Percentiles rank a stretch among this genome's conserved stretches.
Conservation (phyloP, 805 yeast species). For the Saccharomycopsis fodiens region DNA sequence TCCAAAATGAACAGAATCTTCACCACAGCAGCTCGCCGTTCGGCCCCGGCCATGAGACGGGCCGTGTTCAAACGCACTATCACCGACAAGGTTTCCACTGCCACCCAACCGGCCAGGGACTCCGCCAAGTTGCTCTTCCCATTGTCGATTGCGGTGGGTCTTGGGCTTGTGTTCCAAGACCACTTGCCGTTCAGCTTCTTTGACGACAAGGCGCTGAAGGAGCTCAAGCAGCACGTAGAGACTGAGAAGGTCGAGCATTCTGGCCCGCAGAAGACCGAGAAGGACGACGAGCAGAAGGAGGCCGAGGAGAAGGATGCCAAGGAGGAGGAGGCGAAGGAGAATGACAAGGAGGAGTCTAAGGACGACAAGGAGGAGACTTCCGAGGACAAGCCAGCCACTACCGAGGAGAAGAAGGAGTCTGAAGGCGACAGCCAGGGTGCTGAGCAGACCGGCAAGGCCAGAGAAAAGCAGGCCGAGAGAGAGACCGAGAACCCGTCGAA, state of each 20-base stretch:
- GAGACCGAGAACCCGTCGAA: too few species aligned
- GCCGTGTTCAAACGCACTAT: background rate
- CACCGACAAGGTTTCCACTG: background rate
- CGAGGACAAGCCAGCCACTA: constrained; percentile 96
- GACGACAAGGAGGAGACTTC: constrained; percentile 57
- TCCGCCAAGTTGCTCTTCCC: background rate
- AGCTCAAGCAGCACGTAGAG: background rate
- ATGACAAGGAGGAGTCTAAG: constrained; percentile 50
- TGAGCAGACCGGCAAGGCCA: too few species aligned
- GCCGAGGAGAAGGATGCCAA: constrained; percentile 50
- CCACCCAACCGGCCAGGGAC: background rate
- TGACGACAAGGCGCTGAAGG: background rate
- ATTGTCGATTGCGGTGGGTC: background rate
- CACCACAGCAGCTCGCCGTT: background rate
- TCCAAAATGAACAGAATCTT: background rate
- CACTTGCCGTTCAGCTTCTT: background rate
- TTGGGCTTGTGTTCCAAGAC: background rate
- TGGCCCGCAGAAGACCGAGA: background rate
- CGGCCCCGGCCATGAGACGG: background rate
- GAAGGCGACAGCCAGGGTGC: constrained; percentile 84
- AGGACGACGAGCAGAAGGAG: background rate
- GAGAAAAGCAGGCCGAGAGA: too few species aligned
- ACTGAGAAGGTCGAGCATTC: background rate
- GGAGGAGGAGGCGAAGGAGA: constrained; percentile 26
- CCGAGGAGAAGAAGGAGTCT: constrained; percentile 87